These are phyloP conservation scores for Starmerella stigmatis DNA, from an alignment of 805 yeast species.

Conservation along the genomic window DNA sequence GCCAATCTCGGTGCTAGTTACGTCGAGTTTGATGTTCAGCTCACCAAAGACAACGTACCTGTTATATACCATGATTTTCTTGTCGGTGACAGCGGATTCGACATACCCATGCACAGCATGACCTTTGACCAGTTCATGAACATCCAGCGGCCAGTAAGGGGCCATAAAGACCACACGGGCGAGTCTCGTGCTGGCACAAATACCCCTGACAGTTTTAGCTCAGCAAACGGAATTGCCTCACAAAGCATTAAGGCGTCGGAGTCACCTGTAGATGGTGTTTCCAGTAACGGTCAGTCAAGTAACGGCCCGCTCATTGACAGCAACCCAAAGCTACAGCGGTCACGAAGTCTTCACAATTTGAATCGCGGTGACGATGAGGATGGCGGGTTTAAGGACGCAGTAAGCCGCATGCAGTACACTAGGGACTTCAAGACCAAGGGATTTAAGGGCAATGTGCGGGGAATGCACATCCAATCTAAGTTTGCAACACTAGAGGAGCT, in stretches of 20 bases:
- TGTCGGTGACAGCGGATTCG: conserved; percentile 92
- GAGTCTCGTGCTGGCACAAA: neutral
- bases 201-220: no score
- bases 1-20: conserved; percentile 93
- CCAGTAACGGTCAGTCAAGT: no score
- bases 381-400: conserved; percentile 27
- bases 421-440: conserved; percentile 77
- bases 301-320: no score
- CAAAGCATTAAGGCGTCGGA: neutral
- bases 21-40: conserved; percentile 92
- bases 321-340: conserved; percentile 25
- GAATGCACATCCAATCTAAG: conserved; percentile 78
- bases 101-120: conserved; percentile 88
- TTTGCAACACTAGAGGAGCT: conserved; percentile 82
- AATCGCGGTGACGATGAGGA: conserved; percentile 27
- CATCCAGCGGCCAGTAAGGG: conserved; percentile 21
- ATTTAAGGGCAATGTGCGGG: conserved; percentile 87
- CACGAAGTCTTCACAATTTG: conserved; percentile 34
- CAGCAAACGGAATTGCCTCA: neutral
- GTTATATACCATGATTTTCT: conserved; percentile 90
- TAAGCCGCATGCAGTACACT: conserved; percentile 71
- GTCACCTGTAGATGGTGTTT: neutral
- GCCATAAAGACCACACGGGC: conserved; percentile 3
- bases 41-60: conserved; percentile 83
- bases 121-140: conserved; percentile 71